Evolutionary conservation across 1,284 basidiomycete genomes (phyloP).

Genomic region (Entoloma clypeatum): DNA sequence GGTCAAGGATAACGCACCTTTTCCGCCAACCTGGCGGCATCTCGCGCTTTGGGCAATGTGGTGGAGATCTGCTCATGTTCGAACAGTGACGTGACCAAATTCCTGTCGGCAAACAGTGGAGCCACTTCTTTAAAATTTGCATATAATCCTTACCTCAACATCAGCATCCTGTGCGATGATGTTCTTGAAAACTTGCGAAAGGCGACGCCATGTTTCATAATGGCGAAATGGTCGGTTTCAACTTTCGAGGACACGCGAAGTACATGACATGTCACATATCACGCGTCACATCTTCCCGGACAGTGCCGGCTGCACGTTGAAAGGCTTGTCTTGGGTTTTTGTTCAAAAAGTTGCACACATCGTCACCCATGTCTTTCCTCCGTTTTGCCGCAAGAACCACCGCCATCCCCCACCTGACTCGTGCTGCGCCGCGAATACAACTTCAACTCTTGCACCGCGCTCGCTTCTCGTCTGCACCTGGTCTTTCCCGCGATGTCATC

Average conservation of each 20-base stretch:
- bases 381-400: constrained; percentile 44
- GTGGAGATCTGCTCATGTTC: constrained; percentile 97
- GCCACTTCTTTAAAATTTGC: constrained; percentile 1
- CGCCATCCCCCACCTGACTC: constrained; percentile 33
- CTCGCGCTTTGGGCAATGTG: constrained; percentile 93
- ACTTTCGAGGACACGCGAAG: too few relatives aligned
- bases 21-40: constrained; percentile 88
- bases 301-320: too few relatives aligned
- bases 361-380: constrained; percentile 45
- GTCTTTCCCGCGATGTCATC: constrained; percentile 75
- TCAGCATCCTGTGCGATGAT: constrained; percentile 81
- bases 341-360: neutral
- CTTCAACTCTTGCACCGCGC: constrained; percentile 38
- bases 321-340: too few relatives aligned
- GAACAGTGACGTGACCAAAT: constrained; percentile 91
- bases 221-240: too few relatives aligned
- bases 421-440: constrained; percentile 25
- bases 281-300: too few relatives aligned
- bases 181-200: constrained; percentile 87
- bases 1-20: constrained; percentile 54
- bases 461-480: constrained; percentile 74
- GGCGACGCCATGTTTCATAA: constrained; percentile 90
- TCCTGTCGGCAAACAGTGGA: constrained; percentile 46
- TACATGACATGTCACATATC: too few relatives aligned
- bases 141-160: constrained; percentile 65